Evolutionary conservation across 2,329 filamentous ascomycete genomes (phyloP), one percentile per base, ranked within the genome.

Genomic region (Elsinoe fawcettii): DNA sequence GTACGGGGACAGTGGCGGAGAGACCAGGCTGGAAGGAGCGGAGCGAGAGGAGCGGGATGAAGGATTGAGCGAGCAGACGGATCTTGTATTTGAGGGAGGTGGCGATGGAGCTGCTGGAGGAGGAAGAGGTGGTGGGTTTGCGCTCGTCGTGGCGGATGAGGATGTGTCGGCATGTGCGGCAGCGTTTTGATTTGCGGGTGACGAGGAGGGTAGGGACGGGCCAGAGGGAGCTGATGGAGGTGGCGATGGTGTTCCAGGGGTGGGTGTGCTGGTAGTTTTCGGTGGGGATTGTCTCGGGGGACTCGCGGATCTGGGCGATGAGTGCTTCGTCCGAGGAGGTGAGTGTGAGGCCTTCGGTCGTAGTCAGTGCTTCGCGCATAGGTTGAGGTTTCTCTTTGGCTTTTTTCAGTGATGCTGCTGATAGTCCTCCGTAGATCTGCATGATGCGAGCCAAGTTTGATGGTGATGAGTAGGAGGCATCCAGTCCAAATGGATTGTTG

Each of bases 121-220:
- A 23, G 14, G 41, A 20, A 8, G 30, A 39, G 22, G 18, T 92
- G 47, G 84, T 83, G 30, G 95, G 85, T 71, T 97, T 99, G 41
- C 54, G 54, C 59, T 85, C 82, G 72, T 99, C 93, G 12, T 92
- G 93, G 70, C 95, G 95, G 60, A 90, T 88, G 64, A 99, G 86
- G 68, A 97, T 96, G 74, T 97, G 92, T 11, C 93, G 86, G 73
- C 93, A 99, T 9, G 86, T 81, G 53, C 89, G 87, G 71, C 93
- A 99, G 46, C 93, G 88, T 74, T 96, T 97, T 18, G 90, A 90
- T 36, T 92, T 87, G 69, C 96, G 96, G 0, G 92, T 95, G 58
- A 90, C 86, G 12, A 99, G 82, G 1, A 95, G 80, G 14, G 88
- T 86, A 0, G 91, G 86, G 12, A 91, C 80, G 0, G 93, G 93